Evolutionary conservation across 2,329 filamentous ascomycete genomes (phyloP), one percentile per base, ranked within the genome.

Genomic region (Sarocladiaceae sp.): DNA sequence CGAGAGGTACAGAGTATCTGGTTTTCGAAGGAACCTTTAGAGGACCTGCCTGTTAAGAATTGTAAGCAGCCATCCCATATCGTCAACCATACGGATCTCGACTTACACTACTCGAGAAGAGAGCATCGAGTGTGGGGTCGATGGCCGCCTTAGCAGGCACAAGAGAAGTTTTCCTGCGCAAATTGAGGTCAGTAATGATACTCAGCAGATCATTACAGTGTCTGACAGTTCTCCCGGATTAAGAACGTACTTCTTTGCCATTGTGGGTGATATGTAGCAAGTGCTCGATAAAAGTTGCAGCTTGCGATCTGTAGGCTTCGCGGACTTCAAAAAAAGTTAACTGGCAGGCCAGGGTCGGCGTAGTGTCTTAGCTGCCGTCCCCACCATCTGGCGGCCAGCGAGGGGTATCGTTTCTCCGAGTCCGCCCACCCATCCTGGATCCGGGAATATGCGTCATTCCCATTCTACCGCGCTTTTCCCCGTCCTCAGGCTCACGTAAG

Each of bases 31-130:
- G 72, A 10, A 69, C 65, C 54, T 74, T 70, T 1, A 79, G 75
- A 4, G 80, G 78, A 4, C 79, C 79, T 52, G 75, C 64, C 79
- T 83, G 53, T 13, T 55, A 11, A 31, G 10, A 4, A 22, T 46
- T 36, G 51, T 44, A n/a, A 39, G 25, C 7, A 28, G 5, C 28
- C 15, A 25, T 26, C 22, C 49, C 46, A 20, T 44, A 33, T 13
- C 13, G 26, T 17, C 42, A 54, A 7, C 20, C 28, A 11, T n/a
- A n/a, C n/a, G 22, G 8, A 3, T 4, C 4, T 26, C 11, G 3
- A 78, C 84, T 72, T 78, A 90, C 87, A 74, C 87, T 90, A 53
- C 78, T 74, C 53, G 84, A 78, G 70, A 91, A 91, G 35, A 91
- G 76, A 55, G 85, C 83, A 62, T 84, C 77, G 58, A 91, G 74